Conservation (phyloP, 2,329 filamentous ascomycete species). For the Fusarium liriodendri region DNA sequence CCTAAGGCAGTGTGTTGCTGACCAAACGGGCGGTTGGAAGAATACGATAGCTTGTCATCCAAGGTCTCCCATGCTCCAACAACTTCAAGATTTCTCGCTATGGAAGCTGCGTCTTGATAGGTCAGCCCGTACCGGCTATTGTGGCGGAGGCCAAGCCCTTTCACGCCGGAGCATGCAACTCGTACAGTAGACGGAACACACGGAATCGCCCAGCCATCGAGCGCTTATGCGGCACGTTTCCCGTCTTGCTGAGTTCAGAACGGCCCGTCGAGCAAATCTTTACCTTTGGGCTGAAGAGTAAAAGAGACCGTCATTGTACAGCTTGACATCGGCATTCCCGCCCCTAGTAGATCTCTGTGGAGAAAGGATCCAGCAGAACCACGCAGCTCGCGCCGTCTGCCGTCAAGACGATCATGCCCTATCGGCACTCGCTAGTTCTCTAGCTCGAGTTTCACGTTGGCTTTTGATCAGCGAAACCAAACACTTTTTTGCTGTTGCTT, state of each 20-base stretch:
- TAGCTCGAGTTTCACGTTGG: constrained; percentile 21
- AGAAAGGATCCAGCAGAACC: constrained; percentile 9
- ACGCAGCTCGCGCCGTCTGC: constrained; percentile 15
- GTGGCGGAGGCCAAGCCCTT: not conserved
- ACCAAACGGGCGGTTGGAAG: not conserved
- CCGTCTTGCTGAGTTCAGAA: not conserved
- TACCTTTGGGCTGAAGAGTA: not conserved
- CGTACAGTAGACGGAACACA: not conserved
- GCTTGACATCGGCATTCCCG: constrained; percentile 30
- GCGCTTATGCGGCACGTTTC: constrained; percentile 13
- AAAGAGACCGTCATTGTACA: not conserved
- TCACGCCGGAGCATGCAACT: not conserved
- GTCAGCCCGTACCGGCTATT: constrained; percentile 13
- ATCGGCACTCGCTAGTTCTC: not conserved
- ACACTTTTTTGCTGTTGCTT: not conserved
- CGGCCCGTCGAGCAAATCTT: not conserved
- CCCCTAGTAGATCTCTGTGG: constrained; percentile 30
- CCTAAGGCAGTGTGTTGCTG: not conserved
- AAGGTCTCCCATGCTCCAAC: constrained; percentile 2
- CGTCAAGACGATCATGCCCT: constrained; percentile 13
- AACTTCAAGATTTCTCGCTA: not conserved
- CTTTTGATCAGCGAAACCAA: constrained; percentile 16
- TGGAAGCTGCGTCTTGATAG: constrained; percentile 10
- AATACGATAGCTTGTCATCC: not conserved
- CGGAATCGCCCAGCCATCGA: constrained; percentile 6